Percentiles rank a stretch among this genome's conserved stretches.
phyloP scores from a whole-genome alignment of 169 alveolate genomes.

The Plasmodium adleri region DNA sequence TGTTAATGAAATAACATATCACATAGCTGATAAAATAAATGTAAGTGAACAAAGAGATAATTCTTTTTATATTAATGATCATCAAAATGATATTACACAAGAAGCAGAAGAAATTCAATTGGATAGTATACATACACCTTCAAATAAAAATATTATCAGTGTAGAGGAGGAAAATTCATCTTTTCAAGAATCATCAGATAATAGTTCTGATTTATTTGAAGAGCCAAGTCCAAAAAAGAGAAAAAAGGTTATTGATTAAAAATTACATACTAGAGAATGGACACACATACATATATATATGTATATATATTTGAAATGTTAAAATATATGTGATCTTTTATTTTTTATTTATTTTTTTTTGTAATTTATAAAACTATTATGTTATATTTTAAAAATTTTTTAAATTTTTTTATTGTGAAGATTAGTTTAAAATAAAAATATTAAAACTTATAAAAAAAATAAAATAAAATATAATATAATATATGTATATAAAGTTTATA shows the following conservation, averaged over 20 bases:
- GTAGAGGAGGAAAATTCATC: not conserved
- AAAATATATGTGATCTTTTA: no score
- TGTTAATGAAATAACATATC: slow-evolving; percentile 37
- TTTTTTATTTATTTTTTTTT: no score
- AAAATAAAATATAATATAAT: not conserved
- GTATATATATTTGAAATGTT: not conserved
- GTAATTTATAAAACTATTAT: no score
- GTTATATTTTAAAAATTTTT: not conserved
- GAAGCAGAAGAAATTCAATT: not conserved
- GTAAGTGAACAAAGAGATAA: not conserved
- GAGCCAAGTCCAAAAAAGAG: slow-evolving; percentile 45
- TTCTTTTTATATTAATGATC: no score
- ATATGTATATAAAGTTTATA: not conserved
- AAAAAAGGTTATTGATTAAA: slow-evolving; percentile 31
- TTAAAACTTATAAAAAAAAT: not conserved
- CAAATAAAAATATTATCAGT: not conserved
- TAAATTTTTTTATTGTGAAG: not conserved
- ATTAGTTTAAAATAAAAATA: no score
- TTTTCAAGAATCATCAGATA: slow-evolving; percentile 6
- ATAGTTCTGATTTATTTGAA: slow-evolving; percentile 66
- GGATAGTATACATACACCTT: not conserved
- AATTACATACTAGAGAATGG: not conserved
- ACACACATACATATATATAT: not conserved
- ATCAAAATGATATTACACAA: not conserved
- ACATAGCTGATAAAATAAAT: slow-evolving; percentile 26